Evolutionary conservation across 73 alveolate genomes (phyloP), one percentile per base, ranked within the genome.

Genomic region (Paramecium primaurelia): DNA sequence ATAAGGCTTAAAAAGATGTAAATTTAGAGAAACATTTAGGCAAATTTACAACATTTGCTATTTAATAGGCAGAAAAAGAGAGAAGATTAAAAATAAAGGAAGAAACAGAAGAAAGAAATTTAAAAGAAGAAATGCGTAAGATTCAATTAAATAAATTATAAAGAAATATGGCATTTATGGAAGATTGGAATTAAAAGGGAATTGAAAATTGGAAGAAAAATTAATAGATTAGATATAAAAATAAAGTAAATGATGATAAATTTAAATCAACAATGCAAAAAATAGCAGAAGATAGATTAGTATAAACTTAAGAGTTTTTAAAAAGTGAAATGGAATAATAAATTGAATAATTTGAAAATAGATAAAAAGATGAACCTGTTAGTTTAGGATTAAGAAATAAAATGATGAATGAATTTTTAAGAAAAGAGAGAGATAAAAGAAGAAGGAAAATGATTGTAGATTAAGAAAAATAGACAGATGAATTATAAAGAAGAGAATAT

Each of bases 141-240:
- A 98, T 97, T 36, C 95, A 95, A 83, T 92, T 97, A 71, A 97
- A 97, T 92, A 98, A 98, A 91, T 93, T 97, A 38, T 96, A 97
- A 73, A 96, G 99, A 93, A 97, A 96, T 93, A 98, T 98, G 92
- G 99, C 99, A 34, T 98, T 98, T 86, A 93, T 97, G 97, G 99
- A 98, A 92, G 99, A 98, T 90, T 98, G 99, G 99, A 97, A 95
- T 80, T 96, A 96, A 73, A 98, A 98, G 92, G 99, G 99, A 37
- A 96, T 97, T 2, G 98, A 97, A 77, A 97, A 98, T 86, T 98
- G 99, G 99, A 98, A 97, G 96, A 97, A 97, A 77, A 98, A 98
- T 92, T 94, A 96, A 95, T 93, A 94, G 42, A 84, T 96, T 69
- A 98, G 97, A 60, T 97, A 97, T 90, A 96, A 98, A 92, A 93